Base-by-base conservation (phyloP, 2,329 filamentous ascomycete species). In the Clarireedia homoeocarpa region DNA sequence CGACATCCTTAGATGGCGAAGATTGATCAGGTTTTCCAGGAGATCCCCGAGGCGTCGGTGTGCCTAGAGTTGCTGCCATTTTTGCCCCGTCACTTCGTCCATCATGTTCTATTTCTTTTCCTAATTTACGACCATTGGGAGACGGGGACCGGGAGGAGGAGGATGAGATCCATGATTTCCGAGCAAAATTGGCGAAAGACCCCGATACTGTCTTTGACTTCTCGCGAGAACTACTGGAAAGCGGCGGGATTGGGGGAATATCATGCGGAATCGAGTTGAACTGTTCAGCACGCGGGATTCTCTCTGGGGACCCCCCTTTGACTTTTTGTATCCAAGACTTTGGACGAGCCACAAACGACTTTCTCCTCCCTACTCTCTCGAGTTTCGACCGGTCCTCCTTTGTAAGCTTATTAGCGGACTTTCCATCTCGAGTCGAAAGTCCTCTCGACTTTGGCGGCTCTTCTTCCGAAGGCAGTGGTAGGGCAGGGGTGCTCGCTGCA, bases 141-240 rank as follows among this genome's bases (percentile, higher is more conserved):
- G 76, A 77, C 6, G 75, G 72, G 4, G 76, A 75, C 58, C 75
- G 71, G 26, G 27, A 30, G 27, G 51, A 48, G n/a, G 74, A 76
- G 5, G 69, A 67, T 9, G 71, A 71, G 45, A 71, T 71, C 77
- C 77, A 80, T 54, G 76, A 75, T 65, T 76, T 78, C 48, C 76
- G 72, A 36, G 76, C 75, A 53, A 81, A 70, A 47, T 70, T 76
- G 48, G 74, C 74, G 60, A 80, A 70, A 24, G 77, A 73, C 34
- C 73, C 75, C n/a, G 77, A 75, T 59, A 78, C 73, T 10, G 73
- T 73, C 52, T 73, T 75, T 46, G 71, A 64, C 65, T 75, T 76
- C n/a, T 69, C 67, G 17, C 63, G 59, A 49, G 55, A 51, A 53
- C 61, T 44, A 50, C 65, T 66, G 47, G 65, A 46, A 56, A 66